Evolutionary conservation across 2,329 filamentous ascomycete genomes (phyloP), one percentile per base, ranked within the genome.

Genomic region (Microdochium bolleyi): DNA sequence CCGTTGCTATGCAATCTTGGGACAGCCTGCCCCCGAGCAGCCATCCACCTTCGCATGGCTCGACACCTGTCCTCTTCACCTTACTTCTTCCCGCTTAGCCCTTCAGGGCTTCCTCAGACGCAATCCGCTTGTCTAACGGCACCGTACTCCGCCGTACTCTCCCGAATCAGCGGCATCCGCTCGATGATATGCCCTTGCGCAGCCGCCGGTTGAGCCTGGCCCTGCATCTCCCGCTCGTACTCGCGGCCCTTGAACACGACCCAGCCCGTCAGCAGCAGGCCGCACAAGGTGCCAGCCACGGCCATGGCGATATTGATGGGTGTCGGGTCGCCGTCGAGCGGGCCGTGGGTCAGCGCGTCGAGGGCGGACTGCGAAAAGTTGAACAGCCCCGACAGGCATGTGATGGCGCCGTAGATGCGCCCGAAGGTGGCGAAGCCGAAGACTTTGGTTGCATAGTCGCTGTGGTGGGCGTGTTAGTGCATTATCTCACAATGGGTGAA

Each of bases 381-480:
- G 55, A 87, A 76, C 0, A 90, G 60, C 2, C 88, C 88, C 0
- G 87, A 86, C 4, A 87, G 66, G 62, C 85, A 89, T 51, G 88
- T 88, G 53, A 91, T 80, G 3, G 87, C 76, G 14, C 88, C 88
- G 64, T 91, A 91, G 14, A 92, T 85, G 55, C 88, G 88, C 11
- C 87, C 87, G 56, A 91, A 91, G 0, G 87, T 89, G n/a, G 81
- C 78, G 63, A 90, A 90, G 2, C 87, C 88, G 59, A 91, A 91
- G 2, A 90, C 85, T 64, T 90, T 90, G n/a, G 86, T 86, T 0
- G 83, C 77, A 62, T 89, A 91, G 67, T 90, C 87, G 3, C 73
- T 75, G 48, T 25, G 34, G 52, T 51, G 13, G 37, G 49, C 57
- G 16, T 4, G 22, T 22, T 46, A 22, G 19, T 19, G 3, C 21